Evolutionary conservation across 1,139 yeast genomes (phyloP).

Genomic region (Kluyveromyces marxianus): DNA sequence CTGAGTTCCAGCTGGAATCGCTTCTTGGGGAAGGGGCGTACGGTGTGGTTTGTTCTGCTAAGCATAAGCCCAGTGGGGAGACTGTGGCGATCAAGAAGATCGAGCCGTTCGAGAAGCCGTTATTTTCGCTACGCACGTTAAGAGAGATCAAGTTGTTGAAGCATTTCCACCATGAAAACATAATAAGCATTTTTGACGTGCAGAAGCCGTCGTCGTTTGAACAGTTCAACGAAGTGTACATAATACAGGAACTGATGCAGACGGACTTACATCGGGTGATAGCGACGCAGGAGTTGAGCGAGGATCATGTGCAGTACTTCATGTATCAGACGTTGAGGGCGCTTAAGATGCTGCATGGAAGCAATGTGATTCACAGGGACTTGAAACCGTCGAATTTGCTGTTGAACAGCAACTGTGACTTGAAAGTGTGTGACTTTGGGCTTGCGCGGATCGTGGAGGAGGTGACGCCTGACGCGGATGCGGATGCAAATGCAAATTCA

Average conservation of each 20-base stretch:
- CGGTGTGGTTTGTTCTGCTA: slow-evolving; percentile 90
- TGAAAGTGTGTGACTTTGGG: slow-evolving; percentile 93
- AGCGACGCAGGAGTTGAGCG: slow-evolving; percentile 73
- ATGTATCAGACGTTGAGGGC: slow-evolving; percentile 88
- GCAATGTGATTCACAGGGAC: slow-evolving; percentile 88
- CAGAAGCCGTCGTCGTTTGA: slow-evolving; percentile 79
- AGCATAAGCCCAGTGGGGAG: slow-evolving; percentile 80
- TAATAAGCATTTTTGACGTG: slow-evolving; percentile 81
- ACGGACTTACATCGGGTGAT: slow-evolving; percentile 90
- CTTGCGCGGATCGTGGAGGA: slow-evolving; percentile 51
- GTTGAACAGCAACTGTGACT: slow-evolving; percentile 85
- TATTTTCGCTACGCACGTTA: slow-evolving; percentile 85
- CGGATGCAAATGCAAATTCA: slow-evolving; percentile 8
- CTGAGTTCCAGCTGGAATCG: slow-evolving; percentile 76
- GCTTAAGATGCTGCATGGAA: slow-evolving; percentile 81
- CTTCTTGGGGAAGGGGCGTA: slow-evolving; percentile 97
- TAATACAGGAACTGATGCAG: slow-evolving; percentile 94
- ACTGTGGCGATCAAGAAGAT: slow-evolving; percentile 93
- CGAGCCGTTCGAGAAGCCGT: slow-evolving; percentile 85
- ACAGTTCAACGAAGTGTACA: slow-evolving; percentile 75
- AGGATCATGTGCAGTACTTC: slow-evolving; percentile 91
- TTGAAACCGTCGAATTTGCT: slow-evolving; percentile 84
- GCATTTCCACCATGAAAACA: slow-evolving; percentile 87
- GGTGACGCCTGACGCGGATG: slow-evolving; percentile 15
- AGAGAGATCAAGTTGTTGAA: slow-evolving; percentile 82